Percentiles rank a stretch among this genome's conserved stretches.
phyloP scores from a whole-genome alignment of 2,329 filamentous ascomycete genomes.

The Trichoderma endophyticum region DNA sequence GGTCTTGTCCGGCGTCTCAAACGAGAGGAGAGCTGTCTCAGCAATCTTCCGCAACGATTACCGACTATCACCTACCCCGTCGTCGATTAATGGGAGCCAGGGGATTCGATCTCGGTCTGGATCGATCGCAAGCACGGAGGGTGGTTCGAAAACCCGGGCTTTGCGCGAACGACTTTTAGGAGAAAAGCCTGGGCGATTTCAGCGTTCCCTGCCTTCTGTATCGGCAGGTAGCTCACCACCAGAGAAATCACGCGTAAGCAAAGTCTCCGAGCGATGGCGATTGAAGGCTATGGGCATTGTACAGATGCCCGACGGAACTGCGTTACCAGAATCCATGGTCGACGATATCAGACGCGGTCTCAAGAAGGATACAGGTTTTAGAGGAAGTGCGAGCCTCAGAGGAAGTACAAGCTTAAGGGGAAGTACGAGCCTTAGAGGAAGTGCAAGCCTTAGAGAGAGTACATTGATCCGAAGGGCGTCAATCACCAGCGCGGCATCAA shows the following conservation, averaged over 20 bases:
- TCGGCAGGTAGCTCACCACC: constrained; percentile 28
- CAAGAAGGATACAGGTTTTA: constrained; percentile 35
- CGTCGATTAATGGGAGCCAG: constrained; percentile 21
- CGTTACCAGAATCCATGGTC: constrained; percentile 50
- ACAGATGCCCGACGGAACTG: constrained; percentile 52
- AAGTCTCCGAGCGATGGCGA: constrained; percentile 44
- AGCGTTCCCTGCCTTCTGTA: constrained; percentile 39
- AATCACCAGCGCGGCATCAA: not conserved
- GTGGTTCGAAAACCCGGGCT: constrained; percentile 30
- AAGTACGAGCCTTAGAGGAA: not conserved
- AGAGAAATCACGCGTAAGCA: constrained; percentile 32
- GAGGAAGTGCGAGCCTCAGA: not conserved
- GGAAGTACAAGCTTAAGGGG: not conserved
- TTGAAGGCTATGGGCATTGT: constrained; percentile 51
- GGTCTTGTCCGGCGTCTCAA: constrained; percentile 39
- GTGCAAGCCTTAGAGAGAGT: not conserved
- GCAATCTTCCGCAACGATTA: constrained; percentile 35
- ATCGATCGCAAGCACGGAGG: constrained; percentile 21
- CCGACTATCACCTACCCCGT: constrained; percentile 21
- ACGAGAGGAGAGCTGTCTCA: constrained; percentile 36
- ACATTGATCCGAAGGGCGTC: constrained; percentile 27
- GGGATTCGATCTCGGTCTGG: constrained; percentile 21
- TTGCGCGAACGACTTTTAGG: constrained; percentile 27
- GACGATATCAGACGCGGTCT: constrained; percentile 42
- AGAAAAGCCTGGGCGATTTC: constrained; percentile 33